Percentiles rank a stretch among this genome's conserved stretches.
phyloP scores from a whole-genome alignment of 371 early-diverging fungal genomes.

The Circinella minor region DNA sequence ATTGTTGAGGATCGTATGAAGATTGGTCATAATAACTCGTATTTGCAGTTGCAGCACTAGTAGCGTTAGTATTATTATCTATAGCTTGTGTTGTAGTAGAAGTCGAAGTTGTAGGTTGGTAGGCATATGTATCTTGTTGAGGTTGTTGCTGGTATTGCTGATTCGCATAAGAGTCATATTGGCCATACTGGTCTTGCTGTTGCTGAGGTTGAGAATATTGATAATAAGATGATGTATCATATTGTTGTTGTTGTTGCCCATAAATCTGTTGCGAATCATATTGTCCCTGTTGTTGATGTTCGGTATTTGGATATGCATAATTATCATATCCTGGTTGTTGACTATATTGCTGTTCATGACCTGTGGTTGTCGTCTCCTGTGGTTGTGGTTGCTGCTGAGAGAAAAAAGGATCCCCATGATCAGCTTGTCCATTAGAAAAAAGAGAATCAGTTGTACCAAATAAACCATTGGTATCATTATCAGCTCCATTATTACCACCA shows the following conservation, averaged over 20 bases:
- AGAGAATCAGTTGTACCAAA: conserved; percentile 8
- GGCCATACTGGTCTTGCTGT: conserved; percentile 9
- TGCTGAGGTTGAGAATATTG: conserved; percentile 4
- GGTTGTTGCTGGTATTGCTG: conserved; percentile 21
- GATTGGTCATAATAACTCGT: conserved; percentile 10
- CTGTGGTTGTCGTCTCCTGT: conserved; percentile 8
- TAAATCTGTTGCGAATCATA: conserved; percentile 20
- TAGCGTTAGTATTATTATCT: neutral
- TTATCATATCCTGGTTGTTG: conserved; percentile 23
- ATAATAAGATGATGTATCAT: conserved; percentile 16
- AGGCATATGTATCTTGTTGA: conserved; percentile 14
- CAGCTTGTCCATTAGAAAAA: conserved; percentile 4
- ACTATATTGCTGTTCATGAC: conserved; percentile 13
- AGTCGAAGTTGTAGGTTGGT: conserved; percentile 8
- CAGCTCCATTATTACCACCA: conserved; percentile 11
- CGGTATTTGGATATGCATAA: conserved; percentile 11
- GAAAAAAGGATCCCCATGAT: conserved; percentile 7
- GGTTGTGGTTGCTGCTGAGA: conserved; percentile 15
- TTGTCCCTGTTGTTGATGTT: conserved; percentile 28
- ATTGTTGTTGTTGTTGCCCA: conserved; percentile 31
- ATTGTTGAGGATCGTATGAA: conserved; percentile 19
- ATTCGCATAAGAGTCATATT: conserved; percentile 12
- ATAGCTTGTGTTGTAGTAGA: conserved; percentile 10
- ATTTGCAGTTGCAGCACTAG: neutral
- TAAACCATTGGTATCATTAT: conserved; percentile 9